Base-by-base conservation (phyloP, 176 grass and related monocot species). In the Calamus simplicifolius region DNA sequence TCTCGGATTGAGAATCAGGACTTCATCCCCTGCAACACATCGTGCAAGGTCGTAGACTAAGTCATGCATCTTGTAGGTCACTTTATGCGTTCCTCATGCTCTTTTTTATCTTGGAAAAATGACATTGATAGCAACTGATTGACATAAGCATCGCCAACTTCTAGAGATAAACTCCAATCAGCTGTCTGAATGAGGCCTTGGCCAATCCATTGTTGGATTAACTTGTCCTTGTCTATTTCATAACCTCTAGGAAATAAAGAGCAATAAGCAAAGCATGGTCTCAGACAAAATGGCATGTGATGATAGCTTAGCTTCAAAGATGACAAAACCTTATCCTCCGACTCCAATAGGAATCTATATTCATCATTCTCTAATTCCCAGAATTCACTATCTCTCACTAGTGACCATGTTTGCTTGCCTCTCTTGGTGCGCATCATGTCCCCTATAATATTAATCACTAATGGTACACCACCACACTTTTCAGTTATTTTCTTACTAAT, bases 401-500 rank as follows among this genome's bases (percentile, higher is more conserved):
- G 21, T 1, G 30, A 21, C 58, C 67, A 70, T 5, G 70, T 19
- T 4, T 49, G 29, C 48, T 50, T 30, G 3, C 17, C 60, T 38
- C 16, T 27, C 58, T 54, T 64, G 23, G 49, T 55, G 13, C 50
- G 27, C 21, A 69, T 61, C 30, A 28, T 49, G 57, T 67, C 62
- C 18, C 58, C 75, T 19, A 78, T 38, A 63, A 55, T 58, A 25
- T 69, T 69, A 14, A 25, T 16, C 18, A 58, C 75, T 38, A 71
- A 69, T 21, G 75, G 75, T 6, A 78, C 26, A 27, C 75, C 67
- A 14, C 51, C 51, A 25, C 66, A 69, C 64, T 70, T 70, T 19
- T 14, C 29, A 1, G 62, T 67, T 19, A 71, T 68, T 23, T 57
- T 4, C 8, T 62, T 78, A 5, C 67, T 67, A 25, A 70, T 69